phyloP scores from a whole-genome alignment of 2,329 filamentous ascomycete species.

The Diaporthe sp. region DNA sequence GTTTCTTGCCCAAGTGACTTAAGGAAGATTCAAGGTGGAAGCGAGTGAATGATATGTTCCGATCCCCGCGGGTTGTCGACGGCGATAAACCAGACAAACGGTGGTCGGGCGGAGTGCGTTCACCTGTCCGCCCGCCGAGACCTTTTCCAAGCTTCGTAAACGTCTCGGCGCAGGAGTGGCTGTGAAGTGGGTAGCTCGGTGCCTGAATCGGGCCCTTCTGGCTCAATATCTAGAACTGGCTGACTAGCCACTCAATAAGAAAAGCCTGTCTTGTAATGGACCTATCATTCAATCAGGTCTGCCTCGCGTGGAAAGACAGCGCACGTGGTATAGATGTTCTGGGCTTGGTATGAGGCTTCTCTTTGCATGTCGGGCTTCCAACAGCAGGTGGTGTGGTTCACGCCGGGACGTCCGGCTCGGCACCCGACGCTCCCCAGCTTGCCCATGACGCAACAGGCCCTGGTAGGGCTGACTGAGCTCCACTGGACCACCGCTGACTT shows the following conservation, averaged over 20 bases:
- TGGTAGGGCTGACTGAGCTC: constrained; percentile 5
- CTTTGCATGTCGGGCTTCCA: not conserved
- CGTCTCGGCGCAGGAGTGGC: constrained; percentile 34
- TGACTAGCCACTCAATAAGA: not conserved
- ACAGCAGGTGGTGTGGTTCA: not conserved
- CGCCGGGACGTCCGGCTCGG: not conserved
- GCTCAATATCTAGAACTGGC: not conserved
- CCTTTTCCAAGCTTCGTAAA: constrained; percentile 25
- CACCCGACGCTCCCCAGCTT: too few relatives aligned
- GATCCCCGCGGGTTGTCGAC: not conserved
- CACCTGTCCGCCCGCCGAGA: constrained; percentile 13
- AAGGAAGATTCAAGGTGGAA: not conserved
- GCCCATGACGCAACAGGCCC: not conserved
- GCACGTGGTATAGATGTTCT: not conserved
- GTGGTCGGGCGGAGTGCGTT: not conserved
- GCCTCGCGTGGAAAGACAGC: not conserved
- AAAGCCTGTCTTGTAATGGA: not conserved
- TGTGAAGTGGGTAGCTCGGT: constrained; percentile 9
- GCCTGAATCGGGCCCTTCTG: not conserved
- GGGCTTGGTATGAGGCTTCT: not conserved
- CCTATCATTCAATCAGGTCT: not conserved
- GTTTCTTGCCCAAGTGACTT: not conserved
- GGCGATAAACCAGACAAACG: not conserved
- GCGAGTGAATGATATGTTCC: not conserved
- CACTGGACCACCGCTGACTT: not conserved